Conservation (phyloP, 1,139 yeast genomes). For the Geotrichum candidum region DNA sequence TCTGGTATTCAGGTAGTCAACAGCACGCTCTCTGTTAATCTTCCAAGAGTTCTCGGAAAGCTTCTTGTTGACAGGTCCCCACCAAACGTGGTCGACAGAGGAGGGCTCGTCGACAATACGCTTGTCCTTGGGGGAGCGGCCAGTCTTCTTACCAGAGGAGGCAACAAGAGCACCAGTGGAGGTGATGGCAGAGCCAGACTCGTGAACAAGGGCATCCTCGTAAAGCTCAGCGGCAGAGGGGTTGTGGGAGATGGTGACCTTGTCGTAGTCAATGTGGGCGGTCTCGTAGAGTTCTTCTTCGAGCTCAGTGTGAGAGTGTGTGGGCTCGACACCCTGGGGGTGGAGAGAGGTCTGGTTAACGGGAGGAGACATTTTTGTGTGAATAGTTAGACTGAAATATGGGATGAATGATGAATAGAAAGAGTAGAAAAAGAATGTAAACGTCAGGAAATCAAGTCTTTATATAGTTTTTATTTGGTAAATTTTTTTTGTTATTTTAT, state of each 20-base stretch:
- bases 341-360: slow-evolving; percentile 40
- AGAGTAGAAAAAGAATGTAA: too few relatives aligned
- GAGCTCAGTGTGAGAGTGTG: slow-evolving; percentile 35
- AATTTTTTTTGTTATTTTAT: too few relatives aligned
- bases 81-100: slow-evolving; percentile 83
- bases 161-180: slow-evolving; percentile 95
- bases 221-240: slow-evolving; percentile 90
- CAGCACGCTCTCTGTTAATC: slow-evolving; percentile 92
- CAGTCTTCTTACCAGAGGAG: slow-evolving; percentile 92
- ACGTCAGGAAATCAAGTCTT: too few relatives aligned
- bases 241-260: slow-evolving; percentile 61
- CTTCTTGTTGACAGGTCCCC: slow-evolving; percentile 98
- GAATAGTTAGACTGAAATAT: background rate
- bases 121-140: slow-evolving; percentile 97
- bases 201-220: slow-evolving; percentile 84
- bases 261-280: slow-evolving; percentile 41
- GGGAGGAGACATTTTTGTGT: slow-evolving; percentile 32
- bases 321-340: slow-evolving; percentile 40
- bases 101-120: slow-evolving; percentile 94
- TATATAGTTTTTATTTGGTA: too few relatives aligned
- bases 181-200: slow-evolving; percentile 85
- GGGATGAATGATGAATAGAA: too few relatives aligned
- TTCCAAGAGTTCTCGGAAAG: slow-evolving; percentile 93
- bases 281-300: slow-evolving; percentile 37
- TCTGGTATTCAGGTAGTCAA: slow-evolving; percentile 94